These are phyloP conservation scores for Globisporangium splendens DNA, from an alignment of 352 stramenopile species.

Conservation along the genomic window DNA sequence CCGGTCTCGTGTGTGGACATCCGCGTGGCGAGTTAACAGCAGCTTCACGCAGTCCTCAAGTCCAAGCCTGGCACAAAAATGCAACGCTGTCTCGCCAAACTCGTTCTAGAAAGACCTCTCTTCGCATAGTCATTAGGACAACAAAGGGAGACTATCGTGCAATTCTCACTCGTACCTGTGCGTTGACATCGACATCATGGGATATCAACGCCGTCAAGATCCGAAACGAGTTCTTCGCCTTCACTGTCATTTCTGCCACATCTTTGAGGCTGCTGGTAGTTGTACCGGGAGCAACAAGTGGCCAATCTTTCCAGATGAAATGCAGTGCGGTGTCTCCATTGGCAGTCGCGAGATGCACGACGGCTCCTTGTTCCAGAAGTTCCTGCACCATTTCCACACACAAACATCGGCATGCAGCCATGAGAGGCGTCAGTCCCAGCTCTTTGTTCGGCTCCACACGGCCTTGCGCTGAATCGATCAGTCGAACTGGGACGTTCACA, in stretches of 20 bases:
- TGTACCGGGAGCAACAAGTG: slow-evolving; percentile 8
- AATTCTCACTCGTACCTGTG: slow-evolving; percentile 30
- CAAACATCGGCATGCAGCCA: slow-evolving; percentile 55
- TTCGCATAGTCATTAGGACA: not conserved
- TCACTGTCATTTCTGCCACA: slow-evolving; percentile 24
- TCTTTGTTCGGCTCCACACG: slow-evolving; percentile 19
- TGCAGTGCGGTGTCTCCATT: slow-evolving; percentile 71
- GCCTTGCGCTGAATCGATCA: slow-evolving; percentile 4
- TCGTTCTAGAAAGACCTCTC: slow-evolving; percentile 36
- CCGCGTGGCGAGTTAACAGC: slow-evolving; percentile 37
- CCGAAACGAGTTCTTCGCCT: slow-evolving; percentile 26
- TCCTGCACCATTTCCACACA: slow-evolving; percentile 41
- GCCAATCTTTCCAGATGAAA: slow-evolving; percentile 58
- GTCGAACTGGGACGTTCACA: slow-evolving; percentile 53
- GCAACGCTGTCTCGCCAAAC: slow-evolving; percentile 58
- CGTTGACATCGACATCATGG: slow-evolving; percentile 39
- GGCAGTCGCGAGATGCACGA: slow-evolving; percentile 44
- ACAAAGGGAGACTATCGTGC: not conserved
- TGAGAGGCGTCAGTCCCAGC: slow-evolving; percentile 59
- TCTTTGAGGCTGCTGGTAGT: slow-evolving; percentile 20
- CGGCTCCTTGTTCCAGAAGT: slow-evolving; percentile 48
- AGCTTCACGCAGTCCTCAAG: slow-evolving; percentile 54
- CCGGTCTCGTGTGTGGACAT: slow-evolving; percentile 31
- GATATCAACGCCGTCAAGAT: slow-evolving; percentile 41
- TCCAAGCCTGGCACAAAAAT: slow-evolving; percentile 47